phyloP scores from a whole-genome alignment of 2,329 filamentous ascomycete genomes.

The Alternaria longipes region DNA sequence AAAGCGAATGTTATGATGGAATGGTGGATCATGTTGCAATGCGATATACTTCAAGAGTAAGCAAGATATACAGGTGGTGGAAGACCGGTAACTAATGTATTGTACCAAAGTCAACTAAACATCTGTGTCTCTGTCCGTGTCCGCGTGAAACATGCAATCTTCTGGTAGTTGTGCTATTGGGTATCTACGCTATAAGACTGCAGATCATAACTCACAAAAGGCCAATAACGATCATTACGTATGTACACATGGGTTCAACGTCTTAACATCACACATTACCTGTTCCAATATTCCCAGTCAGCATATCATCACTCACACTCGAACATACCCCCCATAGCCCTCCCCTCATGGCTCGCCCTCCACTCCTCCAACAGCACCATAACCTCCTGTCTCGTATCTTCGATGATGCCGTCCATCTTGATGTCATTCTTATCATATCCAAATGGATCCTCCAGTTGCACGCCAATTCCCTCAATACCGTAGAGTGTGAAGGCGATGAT shows the following conservation, averaged over 20 bases:
- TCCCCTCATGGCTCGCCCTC: constrained; percentile 52
- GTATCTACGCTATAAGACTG: not conserved
- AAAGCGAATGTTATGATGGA: constrained; percentile 7
- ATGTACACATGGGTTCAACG: not conserved
- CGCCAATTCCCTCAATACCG: constrained; percentile 70
- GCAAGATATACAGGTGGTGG: constrained; percentile 1
- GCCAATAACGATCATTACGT: not conserved
- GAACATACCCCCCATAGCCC: constrained; percentile 47
- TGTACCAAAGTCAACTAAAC: constrained; percentile 10
- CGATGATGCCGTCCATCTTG: constrained; percentile 72
- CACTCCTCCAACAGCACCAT: constrained; percentile 68
- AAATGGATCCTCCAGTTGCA: constrained; percentile 72
- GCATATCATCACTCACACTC: constrained; percentile 15
- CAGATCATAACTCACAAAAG: not conserved
- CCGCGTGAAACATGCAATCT: not conserved
- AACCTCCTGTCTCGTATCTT: constrained; percentile 67
- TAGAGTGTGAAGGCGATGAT: constrained; percentile 72
- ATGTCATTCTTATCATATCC: constrained; percentile 73
- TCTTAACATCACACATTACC: not conserved
- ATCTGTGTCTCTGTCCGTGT: not conserved
- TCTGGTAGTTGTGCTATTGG: not conserved
- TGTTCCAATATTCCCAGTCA: not conserved
- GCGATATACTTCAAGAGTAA: constrained; percentile 5
- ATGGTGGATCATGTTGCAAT: constrained; percentile 16
- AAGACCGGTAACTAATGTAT: constrained; percentile 14